Conservation (phyloP, 495 filamentous ascomycete species). For the Tuber umbilicatum region DNA sequence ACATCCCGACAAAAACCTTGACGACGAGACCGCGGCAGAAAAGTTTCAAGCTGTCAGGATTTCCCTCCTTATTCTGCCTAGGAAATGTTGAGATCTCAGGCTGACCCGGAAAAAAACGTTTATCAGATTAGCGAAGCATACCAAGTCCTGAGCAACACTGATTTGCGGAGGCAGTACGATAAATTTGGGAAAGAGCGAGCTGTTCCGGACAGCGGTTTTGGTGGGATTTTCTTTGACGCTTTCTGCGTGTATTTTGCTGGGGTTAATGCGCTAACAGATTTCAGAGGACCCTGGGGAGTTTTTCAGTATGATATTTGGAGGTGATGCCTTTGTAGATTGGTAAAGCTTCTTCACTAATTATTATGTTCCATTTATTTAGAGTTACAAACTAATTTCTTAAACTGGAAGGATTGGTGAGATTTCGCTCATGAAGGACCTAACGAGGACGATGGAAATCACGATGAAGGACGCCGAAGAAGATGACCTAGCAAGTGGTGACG, state of each 20-base stretch:
- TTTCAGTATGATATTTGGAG: slow-evolving; percentile 97
- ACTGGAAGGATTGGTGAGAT: slow-evolving; percentile 67
- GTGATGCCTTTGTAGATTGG: slow-evolving; percentile 86
- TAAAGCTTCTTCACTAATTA: not conserved
- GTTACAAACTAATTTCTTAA: slow-evolving; percentile 16
- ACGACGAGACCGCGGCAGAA: slow-evolving; percentile 85
- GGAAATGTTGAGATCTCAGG: not conserved
- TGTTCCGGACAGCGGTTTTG: slow-evolving; percentile 80
- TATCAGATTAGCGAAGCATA: slow-evolving; percentile 87
- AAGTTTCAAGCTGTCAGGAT: slow-evolving; percentile 73
- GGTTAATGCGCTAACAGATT: not conserved
- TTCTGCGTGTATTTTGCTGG: slow-evolving; percentile 6
- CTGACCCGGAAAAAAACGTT: slow-evolving; percentile 5
- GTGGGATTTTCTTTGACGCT: slow-evolving; percentile 45
- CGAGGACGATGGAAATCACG: slow-evolving; percentile 84
- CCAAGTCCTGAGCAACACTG: slow-evolving; percentile 83
- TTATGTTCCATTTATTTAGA: not conserved
- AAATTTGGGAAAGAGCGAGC: slow-evolving; percentile 92
- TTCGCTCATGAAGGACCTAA: slow-evolving; percentile 84
- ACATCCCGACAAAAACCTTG: slow-evolving; percentile 90
- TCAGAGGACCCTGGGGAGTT: slow-evolving; percentile 91
- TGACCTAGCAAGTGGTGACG: slow-evolving; percentile 44
- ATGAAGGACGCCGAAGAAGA: slow-evolving; percentile 65
- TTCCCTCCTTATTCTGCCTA: not conserved
- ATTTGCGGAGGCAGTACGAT: slow-evolving; percentile 86